Percentiles rank a stretch among this genome's conserved stretches.
phyloP scores from a whole-genome alignment of 73 alveolate genomes.

The Breviolum minutum region DNA sequence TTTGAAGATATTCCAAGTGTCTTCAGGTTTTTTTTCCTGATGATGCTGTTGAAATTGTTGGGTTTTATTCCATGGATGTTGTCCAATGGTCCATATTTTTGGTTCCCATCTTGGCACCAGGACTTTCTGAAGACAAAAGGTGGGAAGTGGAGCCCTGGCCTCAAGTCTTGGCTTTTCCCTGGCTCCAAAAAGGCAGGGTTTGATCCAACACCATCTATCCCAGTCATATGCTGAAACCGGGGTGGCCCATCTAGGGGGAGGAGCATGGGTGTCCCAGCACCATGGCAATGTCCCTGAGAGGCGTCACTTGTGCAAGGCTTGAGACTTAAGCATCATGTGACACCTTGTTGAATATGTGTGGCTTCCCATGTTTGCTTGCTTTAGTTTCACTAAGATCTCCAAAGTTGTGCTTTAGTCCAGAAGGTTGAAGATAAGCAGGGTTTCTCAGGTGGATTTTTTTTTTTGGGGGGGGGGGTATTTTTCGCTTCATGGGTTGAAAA shows the following conservation, averaged over 20 bases:
- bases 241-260: neutral
- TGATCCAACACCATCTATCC: neutral
- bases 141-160: conserved; percentile 69
- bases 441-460: neutral
- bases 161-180: conserved; percentile 80
- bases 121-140: conserved; percentile 84
- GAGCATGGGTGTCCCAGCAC: neutral
- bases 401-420: conserved; percentile 48
- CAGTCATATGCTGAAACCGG: no score
- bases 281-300: neutral
- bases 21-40: neutral
- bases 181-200: conserved; percentile 76
- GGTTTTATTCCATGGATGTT: neutral
- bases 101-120: neutral
- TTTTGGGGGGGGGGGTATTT: no score
- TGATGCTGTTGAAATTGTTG: neutral
- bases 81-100: neutral
- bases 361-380: neutral
- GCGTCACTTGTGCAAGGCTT: conserved; percentile 10
- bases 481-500: neutral
- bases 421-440: conserved; percentile 49
- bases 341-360: neutral
- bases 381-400: conserved; percentile 14
- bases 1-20: no score
- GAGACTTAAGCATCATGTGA: neutral